Conservation (phyloP, 306 rosid species). For the Spatholobus suberectus region DNA sequence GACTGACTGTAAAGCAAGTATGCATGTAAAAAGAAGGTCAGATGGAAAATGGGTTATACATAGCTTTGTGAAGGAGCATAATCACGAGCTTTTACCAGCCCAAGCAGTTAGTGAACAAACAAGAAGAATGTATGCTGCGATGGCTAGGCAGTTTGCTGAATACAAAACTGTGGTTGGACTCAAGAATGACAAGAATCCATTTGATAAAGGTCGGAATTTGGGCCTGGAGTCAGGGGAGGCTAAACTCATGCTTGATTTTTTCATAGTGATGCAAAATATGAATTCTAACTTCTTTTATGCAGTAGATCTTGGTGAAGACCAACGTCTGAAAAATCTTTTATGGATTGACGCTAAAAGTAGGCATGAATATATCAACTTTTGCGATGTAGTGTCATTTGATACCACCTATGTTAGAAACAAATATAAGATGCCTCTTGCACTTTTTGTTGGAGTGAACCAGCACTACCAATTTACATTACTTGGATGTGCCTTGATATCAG, state of each 20-base stretch:
- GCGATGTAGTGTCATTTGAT: slow-evolving; percentile 90
- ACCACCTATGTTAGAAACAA: slow-evolving; percentile 86
- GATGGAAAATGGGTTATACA: slow-evolving; percentile 99
- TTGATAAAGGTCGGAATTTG: slow-evolving; percentile 84
- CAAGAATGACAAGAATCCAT: slow-evolving; percentile 83
- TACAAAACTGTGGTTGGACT: slow-evolving; percentile 94
- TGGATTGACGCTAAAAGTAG: slow-evolving; percentile 98
- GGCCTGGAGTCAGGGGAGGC: slow-evolving; percentile 85
- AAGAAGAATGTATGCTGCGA: slow-evolving; percentile 96
- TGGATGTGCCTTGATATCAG: slow-evolving; percentile 95
- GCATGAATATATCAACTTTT: slow-evolving; percentile 83
- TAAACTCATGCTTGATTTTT: slow-evolving; percentile 75
- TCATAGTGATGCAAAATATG: slow-evolving; percentile 79
- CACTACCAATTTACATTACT: slow-evolving; percentile 91
- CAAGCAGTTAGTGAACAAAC: slow-evolving; percentile 99
- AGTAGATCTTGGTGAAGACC: slow-evolving; percentile 90
- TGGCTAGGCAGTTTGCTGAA: slow-evolving; percentile 98
- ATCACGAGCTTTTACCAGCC: slow-evolving; percentile 97
- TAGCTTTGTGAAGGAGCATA: slow-evolving; percentile 95
- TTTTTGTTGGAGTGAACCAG: slow-evolving; percentile 96
- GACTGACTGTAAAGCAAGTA: slow-evolving; percentile 98
- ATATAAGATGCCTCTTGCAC: slow-evolving; percentile 91
- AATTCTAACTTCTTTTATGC: slow-evolving; percentile 92
- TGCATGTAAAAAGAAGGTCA: slow-evolving; percentile 97
- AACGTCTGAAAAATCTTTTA: slow-evolving; percentile 75